phyloP scores from a whole-genome alignment of 768 basidiomycete genomes.

The Boletellus ananas region DNA sequence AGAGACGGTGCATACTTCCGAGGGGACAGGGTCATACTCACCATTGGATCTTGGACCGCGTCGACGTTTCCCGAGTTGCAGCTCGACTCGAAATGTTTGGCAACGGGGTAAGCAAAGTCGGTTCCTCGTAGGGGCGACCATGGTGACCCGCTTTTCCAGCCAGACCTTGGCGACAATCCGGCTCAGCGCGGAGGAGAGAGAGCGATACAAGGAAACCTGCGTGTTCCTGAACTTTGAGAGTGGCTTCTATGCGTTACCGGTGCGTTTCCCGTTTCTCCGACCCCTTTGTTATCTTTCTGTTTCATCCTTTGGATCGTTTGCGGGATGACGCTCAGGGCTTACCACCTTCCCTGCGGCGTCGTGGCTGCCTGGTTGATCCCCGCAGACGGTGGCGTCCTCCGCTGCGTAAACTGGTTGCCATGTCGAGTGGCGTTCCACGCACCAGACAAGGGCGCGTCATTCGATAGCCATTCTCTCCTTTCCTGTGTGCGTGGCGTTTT shows the following conservation, averaged over 20 bases:
- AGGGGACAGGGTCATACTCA: constrained; percentile 64
- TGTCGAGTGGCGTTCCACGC: no score
- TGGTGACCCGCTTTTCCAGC: constrained; percentile 35
- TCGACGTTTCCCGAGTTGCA: constrained; percentile 63
- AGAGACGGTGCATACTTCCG: constrained; percentile 50
- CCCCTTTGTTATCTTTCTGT: no score
- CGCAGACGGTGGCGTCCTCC: no score
- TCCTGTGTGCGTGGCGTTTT: no score
- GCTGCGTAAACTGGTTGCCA: no score
- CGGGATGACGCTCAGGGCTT: no score
- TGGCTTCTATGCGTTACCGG: constrained; percentile 84
- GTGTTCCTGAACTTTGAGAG: constrained; percentile 68
- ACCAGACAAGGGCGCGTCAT: no score
- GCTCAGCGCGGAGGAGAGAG: constrained; percentile 66
- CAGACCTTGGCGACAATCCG: constrained; percentile 78
- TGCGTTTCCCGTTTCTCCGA: constrained; percentile 30
- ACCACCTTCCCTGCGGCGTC: no score
- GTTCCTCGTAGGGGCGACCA: neutral
- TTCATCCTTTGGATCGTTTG: no score
- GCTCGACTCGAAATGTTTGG: constrained; percentile 51
- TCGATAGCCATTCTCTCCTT: no score
- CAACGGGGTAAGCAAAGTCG: constrained; percentile 64
- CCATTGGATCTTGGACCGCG: constrained; percentile 84
- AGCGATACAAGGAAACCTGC: constrained; percentile 56
- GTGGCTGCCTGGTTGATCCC: no score